phyloP scores from a whole-genome alignment of 2,329 filamentous ascomycete genomes.

The Botryosphaeria dothidea region DNA sequence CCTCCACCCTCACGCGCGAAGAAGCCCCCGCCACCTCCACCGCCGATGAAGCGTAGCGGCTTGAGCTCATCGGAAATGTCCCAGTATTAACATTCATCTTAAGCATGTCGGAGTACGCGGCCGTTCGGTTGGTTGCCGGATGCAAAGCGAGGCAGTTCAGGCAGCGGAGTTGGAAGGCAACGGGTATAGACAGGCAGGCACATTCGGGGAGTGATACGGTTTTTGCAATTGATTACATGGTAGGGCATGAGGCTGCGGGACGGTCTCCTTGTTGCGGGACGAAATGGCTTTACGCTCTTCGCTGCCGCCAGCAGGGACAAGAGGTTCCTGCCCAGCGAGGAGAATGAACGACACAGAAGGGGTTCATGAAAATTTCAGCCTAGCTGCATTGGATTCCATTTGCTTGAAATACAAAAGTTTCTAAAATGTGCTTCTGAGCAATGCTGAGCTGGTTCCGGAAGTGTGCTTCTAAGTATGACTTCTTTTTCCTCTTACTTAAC shows the following conservation, averaged over 20 bases:
- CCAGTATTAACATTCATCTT: background rate
- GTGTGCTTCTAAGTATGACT: too few relatives aligned
- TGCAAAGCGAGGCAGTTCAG: background rate
- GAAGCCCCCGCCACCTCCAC: constrained; percentile 66
- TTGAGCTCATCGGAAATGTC: constrained; percentile 34
- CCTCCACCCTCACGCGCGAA: constrained; percentile 63
- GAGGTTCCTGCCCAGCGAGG: background rate
- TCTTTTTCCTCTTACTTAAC: too few relatives aligned
- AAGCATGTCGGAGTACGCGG: background rate
- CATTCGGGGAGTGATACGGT: background rate
- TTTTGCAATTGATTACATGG: background rate
- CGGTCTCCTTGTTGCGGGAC: background rate
- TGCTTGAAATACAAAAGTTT: constrained; percentile 5
- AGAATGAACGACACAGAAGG: background rate
- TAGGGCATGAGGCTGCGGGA: constrained; percentile 6
- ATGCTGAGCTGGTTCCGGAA: too few relatives aligned
- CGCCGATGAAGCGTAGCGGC: constrained; percentile 62
- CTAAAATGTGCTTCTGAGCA: too few relatives aligned
- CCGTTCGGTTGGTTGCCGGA: background rate
- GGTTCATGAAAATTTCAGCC: background rate
- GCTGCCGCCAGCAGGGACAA: background rate
- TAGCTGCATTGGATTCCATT: background rate
- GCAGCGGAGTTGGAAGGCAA: background rate
- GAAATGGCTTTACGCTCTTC: background rate
- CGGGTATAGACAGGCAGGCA: background rate